Evolutionary conservation across 306 rosid species (phyloP), one percentile per base, ranked within the genome.

Genomic region (Vachellia pachyceras): DNA sequence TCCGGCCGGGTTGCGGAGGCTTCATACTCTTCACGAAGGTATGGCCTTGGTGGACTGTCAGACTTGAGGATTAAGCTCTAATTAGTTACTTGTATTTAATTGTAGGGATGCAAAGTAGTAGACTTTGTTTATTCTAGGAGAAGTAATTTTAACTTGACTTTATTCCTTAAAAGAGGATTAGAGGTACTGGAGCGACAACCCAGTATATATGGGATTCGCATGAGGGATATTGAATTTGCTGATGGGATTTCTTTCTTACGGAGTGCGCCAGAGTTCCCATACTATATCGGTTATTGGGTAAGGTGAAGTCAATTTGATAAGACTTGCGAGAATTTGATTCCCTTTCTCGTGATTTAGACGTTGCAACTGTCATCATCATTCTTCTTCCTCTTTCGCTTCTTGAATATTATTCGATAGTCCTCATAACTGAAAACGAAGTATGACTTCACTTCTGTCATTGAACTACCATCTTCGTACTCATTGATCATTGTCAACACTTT

Each of bases 21-120:
- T 93, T 60, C 99, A 95, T 33, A 91, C 98, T 46, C 94, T 93
- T 42, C 90, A 88, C 10, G 98, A 90, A 93, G 99, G 99, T 95
- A 91, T 47, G 78, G 8, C 68, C 20, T 61, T 61, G 37, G 8
- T 29, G 41, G 18, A 12, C 18, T 40, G 12, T 68, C 78, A 0
- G 86, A 49, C 52, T 84, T 35, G 71, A 74, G 55, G 77, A 80
- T 23, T 63, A 37, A 45, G 25, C 52, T 72, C 40, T 54, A 22
- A 57, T 57, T 14, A 20, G 75, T 44, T 35, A 40, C 72, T 69
- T 20, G 0, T 40, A 41, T 10, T 69, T 18, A 46, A 15, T 72
- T 72, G 17, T 29, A 7, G 44, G 44, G 69, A 7, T 37, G 25
- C 22, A 7, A 33, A 29, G 17, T 20, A 68, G 18, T 68, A 25